Evolutionary conservation across 345 rosid species (phyloP).

Genomic region (Eucalyptus melliodora): DNA sequence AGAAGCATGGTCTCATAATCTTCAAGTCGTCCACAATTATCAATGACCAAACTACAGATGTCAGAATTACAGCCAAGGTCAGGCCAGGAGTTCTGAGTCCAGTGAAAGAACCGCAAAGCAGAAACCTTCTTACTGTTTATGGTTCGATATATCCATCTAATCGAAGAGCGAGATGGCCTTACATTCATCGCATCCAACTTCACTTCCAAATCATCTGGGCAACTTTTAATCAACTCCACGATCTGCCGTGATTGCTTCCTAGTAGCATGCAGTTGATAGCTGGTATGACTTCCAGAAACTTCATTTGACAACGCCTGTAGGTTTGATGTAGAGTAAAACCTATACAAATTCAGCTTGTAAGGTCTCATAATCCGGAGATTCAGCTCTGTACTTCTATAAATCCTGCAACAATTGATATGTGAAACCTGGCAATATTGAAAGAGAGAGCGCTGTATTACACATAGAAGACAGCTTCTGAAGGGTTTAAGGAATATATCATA

Average conservation of each 20-base stretch:
- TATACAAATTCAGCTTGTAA: not conserved
- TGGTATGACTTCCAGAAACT: not conserved
- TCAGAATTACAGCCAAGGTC: slow-evolving; percentile 6
- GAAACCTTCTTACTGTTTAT: slow-evolving; percentile 22
- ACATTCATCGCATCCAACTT: slow-evolving; percentile 15
- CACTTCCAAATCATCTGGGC: slow-evolving; percentile 7
- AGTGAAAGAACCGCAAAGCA: slow-evolving; percentile 26
- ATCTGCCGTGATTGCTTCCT: not conserved
- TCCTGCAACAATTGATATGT: not conserved
- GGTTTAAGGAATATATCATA: not conserved
- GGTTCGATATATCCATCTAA: not conserved
- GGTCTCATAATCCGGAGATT: not conserved
- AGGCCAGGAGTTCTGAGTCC: slow-evolving; percentile 14
- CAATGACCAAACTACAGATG: slow-evolving; percentile 28
- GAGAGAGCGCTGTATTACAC: not conserved
- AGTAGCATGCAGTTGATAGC: not conserved
- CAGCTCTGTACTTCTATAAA: not conserved
- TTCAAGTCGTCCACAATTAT: slow-evolving; percentile 37
- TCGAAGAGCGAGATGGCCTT: slow-evolving; percentile 11
- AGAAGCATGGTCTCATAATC: slow-evolving; percentile 14
- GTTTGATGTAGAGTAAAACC: not conserved
- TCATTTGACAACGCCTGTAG: not conserved
- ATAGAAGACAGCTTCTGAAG: not conserved
- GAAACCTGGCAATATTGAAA: not conserved
- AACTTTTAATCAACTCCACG: slow-evolving; percentile 9